Conservation (phyloP, 106 monocot genomes). For the Dactylorhiza incarnata region DNA sequence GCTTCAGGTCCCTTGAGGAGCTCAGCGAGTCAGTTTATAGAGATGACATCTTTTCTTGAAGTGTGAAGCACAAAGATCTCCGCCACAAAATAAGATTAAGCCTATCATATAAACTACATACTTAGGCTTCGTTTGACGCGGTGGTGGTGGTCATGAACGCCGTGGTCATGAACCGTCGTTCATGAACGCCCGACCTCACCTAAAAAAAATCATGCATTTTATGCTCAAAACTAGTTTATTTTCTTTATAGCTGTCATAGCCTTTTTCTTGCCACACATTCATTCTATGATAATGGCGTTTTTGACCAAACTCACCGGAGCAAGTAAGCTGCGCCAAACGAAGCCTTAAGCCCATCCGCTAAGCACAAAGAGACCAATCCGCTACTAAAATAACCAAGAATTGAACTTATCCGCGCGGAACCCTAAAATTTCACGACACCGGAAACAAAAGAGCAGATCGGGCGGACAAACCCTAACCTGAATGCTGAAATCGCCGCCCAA, state of each 20-base stretch:
- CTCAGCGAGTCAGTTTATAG: background rate
- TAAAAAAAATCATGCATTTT: no score
- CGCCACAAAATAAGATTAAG: background rate
- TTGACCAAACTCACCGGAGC: no score
- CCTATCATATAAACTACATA: background rate
- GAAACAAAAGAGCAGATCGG: background rate
- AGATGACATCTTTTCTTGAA: background rate
- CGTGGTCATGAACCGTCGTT: no score
- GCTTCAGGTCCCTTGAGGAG: background rate
- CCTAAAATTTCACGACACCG: background rate
- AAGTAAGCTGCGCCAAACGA: no score
- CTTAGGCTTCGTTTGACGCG: no score
- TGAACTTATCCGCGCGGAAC: background rate
- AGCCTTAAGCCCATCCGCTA: no score
- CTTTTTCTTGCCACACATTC: no score
- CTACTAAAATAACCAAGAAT: background rate
- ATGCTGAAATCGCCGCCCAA: slow-evolving; percentile 91
- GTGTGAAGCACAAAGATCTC: background rate
- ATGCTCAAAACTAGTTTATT: no score
- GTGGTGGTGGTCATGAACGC: background rate
- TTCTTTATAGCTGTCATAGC: no score
- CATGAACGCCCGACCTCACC: no score
- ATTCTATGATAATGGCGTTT: no score
- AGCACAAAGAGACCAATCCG: background rate
- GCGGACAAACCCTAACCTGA: slow-evolving; percentile 35